Conservation (phyloP, 768 basidiomycete genomes). For the Mycena belliarum region DNA sequence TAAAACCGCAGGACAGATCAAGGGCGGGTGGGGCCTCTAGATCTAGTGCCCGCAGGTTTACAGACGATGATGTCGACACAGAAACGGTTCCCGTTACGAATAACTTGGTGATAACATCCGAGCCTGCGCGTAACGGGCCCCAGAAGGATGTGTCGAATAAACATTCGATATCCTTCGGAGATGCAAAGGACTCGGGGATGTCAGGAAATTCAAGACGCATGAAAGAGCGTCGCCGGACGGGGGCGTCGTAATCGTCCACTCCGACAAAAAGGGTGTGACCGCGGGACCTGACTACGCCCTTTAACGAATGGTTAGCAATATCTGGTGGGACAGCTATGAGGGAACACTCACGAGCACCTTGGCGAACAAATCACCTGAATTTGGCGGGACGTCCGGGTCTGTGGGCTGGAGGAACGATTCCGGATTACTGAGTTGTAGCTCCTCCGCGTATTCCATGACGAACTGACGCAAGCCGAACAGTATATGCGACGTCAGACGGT, state of each 20-base stretch:
- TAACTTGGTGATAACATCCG: constrained; percentile 11
- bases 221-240: not conserved
- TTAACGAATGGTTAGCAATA: not conserved
- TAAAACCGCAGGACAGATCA: constrained; percentile 5
- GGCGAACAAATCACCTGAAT: not conserved
- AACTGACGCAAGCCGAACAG: not conserved
- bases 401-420: not conserved
- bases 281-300: not conserved
- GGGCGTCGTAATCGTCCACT: constrained; percentile 10
- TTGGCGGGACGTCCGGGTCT: too few species aligned
- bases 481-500: not conserved
- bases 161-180: not conserved
- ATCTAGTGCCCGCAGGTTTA: not conserved
- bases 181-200: not conserved
- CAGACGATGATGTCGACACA: not conserved
- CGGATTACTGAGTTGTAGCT: not conserved
- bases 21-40: not conserved
- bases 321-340: not conserved
- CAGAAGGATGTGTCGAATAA: constrained; percentile 3
- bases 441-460: constrained; percentile 2
- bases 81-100: constrained; percentile 5
- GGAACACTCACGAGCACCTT: constrained; percentile 5
- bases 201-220: not conserved
- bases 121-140: not conserved
- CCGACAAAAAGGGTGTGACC: constrained; percentile 9